Evolutionary conservation across 176 grass and related monocot species (phyloP), one percentile per base, ranked within the genome.

Genomic region (Poa pratensis): DNA sequence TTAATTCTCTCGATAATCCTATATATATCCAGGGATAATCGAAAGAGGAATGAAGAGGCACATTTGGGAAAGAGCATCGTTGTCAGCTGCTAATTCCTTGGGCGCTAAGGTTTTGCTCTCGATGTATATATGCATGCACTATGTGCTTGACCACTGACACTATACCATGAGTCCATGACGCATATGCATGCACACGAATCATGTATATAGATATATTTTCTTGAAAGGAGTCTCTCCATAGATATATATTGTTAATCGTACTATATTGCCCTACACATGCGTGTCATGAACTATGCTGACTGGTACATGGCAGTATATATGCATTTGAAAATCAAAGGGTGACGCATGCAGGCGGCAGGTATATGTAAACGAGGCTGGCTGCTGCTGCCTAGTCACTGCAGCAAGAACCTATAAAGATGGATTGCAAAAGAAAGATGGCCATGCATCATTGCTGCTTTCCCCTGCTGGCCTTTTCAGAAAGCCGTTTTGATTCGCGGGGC

Each of bases 401-500:
- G 62, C 27, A 78, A 57, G 79, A 50, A 80, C 26, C 45, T 83
- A 90, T 83, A 83, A 90, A 54, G 67, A 39, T 80, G 17, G 60
- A 9, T 0, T 0, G 62, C 62, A 32, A 65, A 65, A 23, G 16
- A 16, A 26, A 61, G n/a, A 8, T 24, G 75, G 69, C 11, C 76
- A 87, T 87, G 5, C 37, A 49, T 49, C 28, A 90, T 90, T 60
- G 60, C 34, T 62, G 80, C 89, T 87, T 90, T 83, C 70, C 28
- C 54, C 40, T 79, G 67, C 66, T 74, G 80, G 19, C 9, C 85
- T 84, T 90, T 90, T 69, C 69, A 76, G 75, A 87, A 90, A 90
- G 85, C 76, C 80, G 43, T 80, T 90, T 87, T 70, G 89, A 90
- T 90, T 87, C 85, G 80, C 76, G 42, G 62, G 83, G 77, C n/a